These are phyloP conservation scores for Rhinocladiella similis DNA, from an alignment of 2,329 filamentous ascomycete genomes.

Conservation along the genomic window DNA sequence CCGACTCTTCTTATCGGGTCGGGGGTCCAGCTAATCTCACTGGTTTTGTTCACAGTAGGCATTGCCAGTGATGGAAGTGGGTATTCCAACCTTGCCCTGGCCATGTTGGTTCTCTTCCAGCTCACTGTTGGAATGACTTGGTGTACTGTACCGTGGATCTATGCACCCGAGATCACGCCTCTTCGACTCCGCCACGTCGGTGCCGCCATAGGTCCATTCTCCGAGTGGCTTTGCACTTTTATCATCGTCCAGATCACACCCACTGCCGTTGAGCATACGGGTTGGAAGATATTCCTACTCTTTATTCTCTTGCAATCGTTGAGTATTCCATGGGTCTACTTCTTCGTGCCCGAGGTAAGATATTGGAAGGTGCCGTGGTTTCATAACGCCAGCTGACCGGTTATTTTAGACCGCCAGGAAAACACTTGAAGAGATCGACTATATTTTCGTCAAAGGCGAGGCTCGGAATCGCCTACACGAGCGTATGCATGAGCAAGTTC, in stretches of 20 bases:
- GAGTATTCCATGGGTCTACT: conserved; percentile 12
- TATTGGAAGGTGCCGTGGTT: conserved; percentile 19
- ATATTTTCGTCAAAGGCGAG: conserved; percentile 20
- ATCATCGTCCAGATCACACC: conserved; percentile 38
- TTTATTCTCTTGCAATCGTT: conserved; percentile 30
- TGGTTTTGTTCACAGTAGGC: conserved; percentile 33
- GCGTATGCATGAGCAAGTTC: not conserved
- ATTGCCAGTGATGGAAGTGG: conserved; percentile 13
- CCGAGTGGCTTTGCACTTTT: conserved; percentile 38
- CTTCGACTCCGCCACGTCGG: conserved; percentile 37
- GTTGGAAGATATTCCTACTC: conserved; percentile 37
- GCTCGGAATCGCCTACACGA: conserved; percentile 1
- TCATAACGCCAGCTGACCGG: conserved; percentile 20
- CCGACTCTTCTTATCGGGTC: conserved; percentile 28
- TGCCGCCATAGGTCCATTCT: conserved; percentile 33
- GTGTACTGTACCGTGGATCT: conserved; percentile 34
- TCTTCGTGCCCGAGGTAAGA: conserved; percentile 22
- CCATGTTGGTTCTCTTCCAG: conserved; percentile 36
- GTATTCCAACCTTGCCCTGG: conserved; percentile 32
- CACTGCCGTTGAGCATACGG: conserved; percentile 33
- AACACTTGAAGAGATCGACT: conserved; percentile 34
- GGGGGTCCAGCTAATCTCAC: conserved; percentile 31
- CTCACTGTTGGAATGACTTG: conserved; percentile 35
- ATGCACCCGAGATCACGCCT: conserved; percentile 37
- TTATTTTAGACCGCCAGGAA: conserved; percentile 31